Conservation (phyloP, 345 rosid genomes). For the Syzygium jambos region DNA sequence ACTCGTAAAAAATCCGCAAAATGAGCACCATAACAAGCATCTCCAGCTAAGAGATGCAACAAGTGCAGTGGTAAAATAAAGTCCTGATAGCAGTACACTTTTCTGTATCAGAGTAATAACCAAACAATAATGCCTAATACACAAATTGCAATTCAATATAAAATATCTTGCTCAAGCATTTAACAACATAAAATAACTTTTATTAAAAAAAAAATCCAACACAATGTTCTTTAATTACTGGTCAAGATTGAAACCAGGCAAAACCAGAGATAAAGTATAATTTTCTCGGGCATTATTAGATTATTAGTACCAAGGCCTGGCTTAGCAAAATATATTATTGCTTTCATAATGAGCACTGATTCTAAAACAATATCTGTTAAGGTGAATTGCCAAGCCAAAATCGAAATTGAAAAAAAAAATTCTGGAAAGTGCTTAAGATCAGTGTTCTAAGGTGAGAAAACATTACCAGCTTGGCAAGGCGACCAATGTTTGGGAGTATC, state of each 20-base stretch:
- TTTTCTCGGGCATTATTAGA: background rate
- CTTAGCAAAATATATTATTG: background rate
- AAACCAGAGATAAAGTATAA: background rate
- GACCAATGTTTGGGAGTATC: constrained; percentile 89
- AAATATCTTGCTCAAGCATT: background rate
- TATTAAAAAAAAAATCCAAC: background rate
- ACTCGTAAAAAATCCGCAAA: background rate
- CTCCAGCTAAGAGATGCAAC: background rate
- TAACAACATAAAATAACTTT: background rate
- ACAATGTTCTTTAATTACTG: background rate
- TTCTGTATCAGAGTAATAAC: background rate
- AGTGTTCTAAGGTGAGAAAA: constrained; percentile 2
- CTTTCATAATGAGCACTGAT: background rate
- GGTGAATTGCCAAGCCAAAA: background rate
- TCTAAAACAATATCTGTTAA: background rate
- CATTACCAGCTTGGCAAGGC: constrained; percentile 80
- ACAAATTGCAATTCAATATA: background rate
- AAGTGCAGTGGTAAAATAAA: background rate
- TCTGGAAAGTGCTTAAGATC: background rate
- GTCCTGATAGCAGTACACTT: background rate
- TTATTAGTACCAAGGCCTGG: background rate
- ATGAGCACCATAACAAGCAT: background rate
- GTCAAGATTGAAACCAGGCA: background rate
- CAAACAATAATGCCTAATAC: background rate
- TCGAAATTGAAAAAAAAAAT: background rate